phyloP scores from a whole-genome alignment of 2,329 filamentous ascomycete species.

The Emmonsiellopsis sp. region DNA sequence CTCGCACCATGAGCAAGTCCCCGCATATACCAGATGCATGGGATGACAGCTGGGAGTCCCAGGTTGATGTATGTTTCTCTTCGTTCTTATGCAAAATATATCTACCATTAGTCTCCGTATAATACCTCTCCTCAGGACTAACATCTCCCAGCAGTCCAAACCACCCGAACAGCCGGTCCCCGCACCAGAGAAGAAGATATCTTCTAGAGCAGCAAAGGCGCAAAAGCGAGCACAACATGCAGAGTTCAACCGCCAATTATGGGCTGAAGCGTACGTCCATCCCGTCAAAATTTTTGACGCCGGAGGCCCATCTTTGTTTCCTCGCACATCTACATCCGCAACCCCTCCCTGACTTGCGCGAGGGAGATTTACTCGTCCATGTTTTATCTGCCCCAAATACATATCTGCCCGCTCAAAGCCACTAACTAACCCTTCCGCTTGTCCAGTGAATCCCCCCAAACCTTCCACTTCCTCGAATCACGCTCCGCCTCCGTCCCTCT shows the following conservation, averaged over 20 bases:
- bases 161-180: slow-evolving; percentile 7
- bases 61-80: slow-evolving; percentile 55
- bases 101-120: neutral
- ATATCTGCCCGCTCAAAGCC: neutral
- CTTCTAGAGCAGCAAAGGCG: slow-evolving; percentile 57
- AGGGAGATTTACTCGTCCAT: neutral
- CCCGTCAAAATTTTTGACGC: neutral
- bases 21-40: slow-evolving; percentile 64
- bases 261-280: slow-evolving; percentile 68
- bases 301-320: neutral
- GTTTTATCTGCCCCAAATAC: neutral
- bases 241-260: slow-evolving; percentile 75
- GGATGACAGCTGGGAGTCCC: slow-evolving; percentile 83
- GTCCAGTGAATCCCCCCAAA: slow-evolving; percentile 57
- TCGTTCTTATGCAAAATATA: neutral
- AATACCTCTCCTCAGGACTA: neutral
- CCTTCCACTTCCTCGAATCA: slow-evolving; percentile 66
- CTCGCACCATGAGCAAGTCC: slow-evolving; percentile 35
- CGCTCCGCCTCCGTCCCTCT: slow-evolving; percentile 53
- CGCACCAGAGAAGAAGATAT: slow-evolving; percentile 31
- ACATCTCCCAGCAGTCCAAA: slow-evolving; percentile 20
- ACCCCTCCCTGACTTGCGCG: neutral
- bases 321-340: neutral
- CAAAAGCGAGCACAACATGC: slow-evolving; percentile 72
- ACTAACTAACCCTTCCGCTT: neutral